A percentile compares a stretch with the other conserved stretches of the same genome.
phyloP scores from a whole-genome alignment of 768 basidiomycete species.

The Leccinum uliginosum region DNA sequence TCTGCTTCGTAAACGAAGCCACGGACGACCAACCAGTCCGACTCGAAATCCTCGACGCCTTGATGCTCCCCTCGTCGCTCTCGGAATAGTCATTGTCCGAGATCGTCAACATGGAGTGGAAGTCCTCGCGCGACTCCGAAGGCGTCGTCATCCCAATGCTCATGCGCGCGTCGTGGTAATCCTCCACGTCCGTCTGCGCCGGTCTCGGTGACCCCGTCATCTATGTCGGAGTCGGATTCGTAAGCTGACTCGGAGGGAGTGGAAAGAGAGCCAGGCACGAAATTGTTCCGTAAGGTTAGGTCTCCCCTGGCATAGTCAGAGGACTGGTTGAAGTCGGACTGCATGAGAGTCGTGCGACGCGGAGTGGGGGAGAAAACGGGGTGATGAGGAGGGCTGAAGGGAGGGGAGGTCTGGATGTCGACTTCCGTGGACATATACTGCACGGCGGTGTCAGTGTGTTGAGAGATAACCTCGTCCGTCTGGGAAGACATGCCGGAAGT shows the following conservation, averaged over 20 bases:
- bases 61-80: slow-evolving; percentile 70
- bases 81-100: slow-evolving; percentile 66
- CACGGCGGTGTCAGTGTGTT: slow-evolving; percentile 40
- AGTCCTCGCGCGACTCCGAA: slow-evolving; percentile 64
- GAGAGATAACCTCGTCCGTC: slow-evolving; percentile 40
- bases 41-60: slow-evolving; percentile 49
- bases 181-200: slow-evolving; percentile 61
- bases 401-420: slow-evolving; percentile 33
- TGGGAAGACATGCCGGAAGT: slow-evolving; percentile 41
- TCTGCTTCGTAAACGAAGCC: slow-evolving; percentile 20
- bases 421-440: slow-evolving; percentile 40
- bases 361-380: slow-evolving; percentile 21
- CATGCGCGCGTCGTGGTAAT: slow-evolving; percentile 75
- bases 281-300: slow-evolving; percentile 29
- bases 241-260: slow-evolving; percentile 29
- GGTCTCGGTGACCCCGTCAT: slow-evolving; percentile 51
- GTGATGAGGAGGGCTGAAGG: slow-evolving; percentile 22
- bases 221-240: slow-evolving; percentile 42
- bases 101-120: slow-evolving; percentile 69
- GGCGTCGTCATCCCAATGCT: slow-evolving; percentile 60
- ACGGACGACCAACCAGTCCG: slow-evolving; percentile 24
- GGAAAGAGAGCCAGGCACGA: slow-evolving; percentile 22
- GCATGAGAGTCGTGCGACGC: slow-evolving; percentile 46
- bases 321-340: slow-evolving; percentile 37
- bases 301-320: slow-evolving; percentile 37